phyloP scores from a whole-genome alignment of 257 asterid genomes.

The Solanum tarijense region DNA sequence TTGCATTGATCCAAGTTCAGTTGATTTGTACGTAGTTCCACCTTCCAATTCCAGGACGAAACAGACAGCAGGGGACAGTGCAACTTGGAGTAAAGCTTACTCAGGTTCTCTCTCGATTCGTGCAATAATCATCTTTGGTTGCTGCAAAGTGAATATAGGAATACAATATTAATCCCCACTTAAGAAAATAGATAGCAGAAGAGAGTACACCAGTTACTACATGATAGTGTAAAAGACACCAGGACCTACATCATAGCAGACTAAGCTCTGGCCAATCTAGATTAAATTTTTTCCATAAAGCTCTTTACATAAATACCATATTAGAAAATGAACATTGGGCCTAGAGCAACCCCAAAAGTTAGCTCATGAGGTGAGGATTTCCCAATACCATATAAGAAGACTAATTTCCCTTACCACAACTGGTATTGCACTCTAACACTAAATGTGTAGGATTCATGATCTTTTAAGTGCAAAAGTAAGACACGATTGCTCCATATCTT shows the following conservation, averaged over 20 bases:
- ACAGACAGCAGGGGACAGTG: neutral
- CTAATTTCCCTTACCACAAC: neutral
- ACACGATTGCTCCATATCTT: neutral
- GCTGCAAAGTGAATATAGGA: neutral
- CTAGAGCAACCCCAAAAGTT: neutral
- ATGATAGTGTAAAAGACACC: neutral
- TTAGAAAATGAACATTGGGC: neutral
- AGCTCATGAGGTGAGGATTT: neutral
- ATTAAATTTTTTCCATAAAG: neutral
- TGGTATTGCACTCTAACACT: neutral
- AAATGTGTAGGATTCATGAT: neutral
- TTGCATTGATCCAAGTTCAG: conserved; percentile 26
- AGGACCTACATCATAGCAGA: neutral
- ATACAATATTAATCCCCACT: neutral
- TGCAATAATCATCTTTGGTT: neutral
- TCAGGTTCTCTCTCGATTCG: neutral
- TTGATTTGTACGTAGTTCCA: conserved; percentile 1
- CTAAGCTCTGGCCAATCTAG: neutral
- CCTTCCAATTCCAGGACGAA: conserved; percentile 26
- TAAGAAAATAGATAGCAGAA: neutral
- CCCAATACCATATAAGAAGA: neutral
- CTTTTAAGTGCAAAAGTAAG: neutral
- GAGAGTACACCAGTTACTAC: neutral
- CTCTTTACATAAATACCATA: neutral
- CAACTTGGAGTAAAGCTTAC: neutral